Percentiles rank a stretch among this genome's conserved stretches.
phyloP scores from a whole-genome alignment of 208 protist genomes.

The Leishmania gerbilli region DNA sequence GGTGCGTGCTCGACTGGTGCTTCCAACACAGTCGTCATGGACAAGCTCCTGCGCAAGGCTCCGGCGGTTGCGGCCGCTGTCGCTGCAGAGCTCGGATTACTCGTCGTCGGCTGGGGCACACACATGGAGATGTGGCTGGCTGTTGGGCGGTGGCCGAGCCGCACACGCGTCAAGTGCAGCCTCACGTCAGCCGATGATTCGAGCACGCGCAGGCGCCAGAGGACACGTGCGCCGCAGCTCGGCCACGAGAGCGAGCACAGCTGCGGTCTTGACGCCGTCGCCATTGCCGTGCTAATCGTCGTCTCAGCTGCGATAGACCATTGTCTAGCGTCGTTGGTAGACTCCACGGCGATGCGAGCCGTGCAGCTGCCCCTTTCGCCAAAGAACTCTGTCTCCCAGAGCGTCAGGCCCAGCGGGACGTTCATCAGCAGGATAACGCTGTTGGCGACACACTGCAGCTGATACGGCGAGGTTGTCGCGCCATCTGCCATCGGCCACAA shows the following conservation, averaged over 20 bases:
- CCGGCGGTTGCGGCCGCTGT: too few relatives aligned
- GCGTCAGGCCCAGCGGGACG: conserved; percentile 12
- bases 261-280: not conserved
- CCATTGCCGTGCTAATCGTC: conserved; percentile 10
- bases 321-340: conserved; percentile 36
- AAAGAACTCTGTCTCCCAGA: conserved; percentile 23
- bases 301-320: conserved; percentile 27
- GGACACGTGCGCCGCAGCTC: conserved; percentile 18
- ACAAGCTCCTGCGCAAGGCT: not conserved
- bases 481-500: conserved; percentile 17
- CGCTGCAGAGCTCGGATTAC: too few relatives aligned
- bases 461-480: not conserved
- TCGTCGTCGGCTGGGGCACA: not conserved
- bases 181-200: conserved; percentile 18
- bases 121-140: not conserved
- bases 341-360: conserved; percentile 34
- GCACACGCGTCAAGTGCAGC: conserved; percentile 20
- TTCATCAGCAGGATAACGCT: conserved; percentile 10
- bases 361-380: conserved; percentile 14
- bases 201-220: conserved; percentile 30
- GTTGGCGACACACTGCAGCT: conserved; percentile 13
- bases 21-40: not conserved
- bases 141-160: conserved; percentile 21
- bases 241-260: conserved; percentile 23
- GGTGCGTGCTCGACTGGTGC: not conserved